These are phyloP conservation scores for Talaromyces proteolyticus DNA, from an alignment of 495 filamentous ascomycete genomes.

Conservation along the genomic window DNA sequence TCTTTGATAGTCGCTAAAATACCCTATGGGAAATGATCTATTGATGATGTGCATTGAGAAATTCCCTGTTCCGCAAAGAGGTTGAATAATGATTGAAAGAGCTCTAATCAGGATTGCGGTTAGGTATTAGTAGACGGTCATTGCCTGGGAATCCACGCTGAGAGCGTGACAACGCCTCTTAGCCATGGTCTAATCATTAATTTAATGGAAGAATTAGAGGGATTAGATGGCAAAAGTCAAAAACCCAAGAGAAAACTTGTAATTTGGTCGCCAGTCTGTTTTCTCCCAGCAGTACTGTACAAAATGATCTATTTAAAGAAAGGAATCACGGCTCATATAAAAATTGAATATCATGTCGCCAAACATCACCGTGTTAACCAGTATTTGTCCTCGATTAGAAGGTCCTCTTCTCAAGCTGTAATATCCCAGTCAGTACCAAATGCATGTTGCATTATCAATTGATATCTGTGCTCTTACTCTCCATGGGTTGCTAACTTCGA, in stretches of 20 bases:
- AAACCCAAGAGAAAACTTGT: neutral
- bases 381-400: constrained; percentile 4
- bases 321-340: constrained; percentile 22
- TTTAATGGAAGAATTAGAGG: neutral
- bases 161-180: too few species aligned
- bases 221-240: neutral
- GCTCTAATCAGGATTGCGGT: too few species aligned
- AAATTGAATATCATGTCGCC: constrained; percentile 15
- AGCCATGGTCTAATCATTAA: too few species aligned
- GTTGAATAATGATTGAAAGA: too few species aligned
- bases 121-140: too few species aligned
- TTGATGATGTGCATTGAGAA: too few species aligned
- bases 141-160: too few species aligned
- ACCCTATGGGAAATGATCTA: too few species aligned
- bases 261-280: neutral
- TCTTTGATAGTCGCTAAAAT: too few species aligned
- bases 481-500: constrained; percentile 95
- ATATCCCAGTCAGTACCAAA: constrained; percentile 13
- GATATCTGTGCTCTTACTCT: constrained; percentile 50
- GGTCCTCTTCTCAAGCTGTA: constrained; percentile 46
- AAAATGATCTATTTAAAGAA: constrained; percentile 9
- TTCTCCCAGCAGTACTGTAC: constrained; percentile 11
- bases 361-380: constrained; percentile 19
- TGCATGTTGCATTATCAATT: neutral
- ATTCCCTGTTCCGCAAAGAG: too few species aligned